A percentile compares a stretch with the other conserved stretches of the same genome.
Evolutionary conservation across 768 basidiomycete genomes (phyloP).

Genomic region (Russula dissimulans): DNA sequence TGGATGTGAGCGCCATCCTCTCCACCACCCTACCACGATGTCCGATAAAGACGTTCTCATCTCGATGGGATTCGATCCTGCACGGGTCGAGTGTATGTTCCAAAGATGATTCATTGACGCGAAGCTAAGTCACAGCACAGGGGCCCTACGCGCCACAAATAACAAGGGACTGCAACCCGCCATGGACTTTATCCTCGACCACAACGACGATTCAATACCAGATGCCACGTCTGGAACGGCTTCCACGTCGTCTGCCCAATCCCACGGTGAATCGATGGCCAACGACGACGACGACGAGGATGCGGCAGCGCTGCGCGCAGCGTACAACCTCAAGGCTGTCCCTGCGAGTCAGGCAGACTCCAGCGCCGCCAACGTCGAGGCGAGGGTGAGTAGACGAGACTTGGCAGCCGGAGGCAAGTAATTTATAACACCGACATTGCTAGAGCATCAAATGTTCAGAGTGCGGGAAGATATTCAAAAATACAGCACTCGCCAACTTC

Average conservation of each 20-base stretch:
- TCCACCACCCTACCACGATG: slow-evolving; percentile 24
- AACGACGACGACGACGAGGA: slow-evolving; percentile 72
- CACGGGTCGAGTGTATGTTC: slow-evolving; percentile 75
- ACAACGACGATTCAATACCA: slow-evolving; percentile 70
- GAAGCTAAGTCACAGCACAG: slow-evolving; percentile 31
- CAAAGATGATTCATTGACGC: neutral
- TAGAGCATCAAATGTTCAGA: slow-evolving; percentile 78
- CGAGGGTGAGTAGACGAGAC: slow-evolving; percentile 42
- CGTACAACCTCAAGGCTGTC: slow-evolving; percentile 34
- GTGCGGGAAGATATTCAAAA: slow-evolving; percentile 81
- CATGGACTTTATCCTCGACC: slow-evolving; percentile 81
- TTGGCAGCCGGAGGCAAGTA: neutral
- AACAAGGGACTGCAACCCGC: slow-evolving; percentile 82
- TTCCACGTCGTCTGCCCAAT: slow-evolving; percentile 19
- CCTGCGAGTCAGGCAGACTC: slow-evolving; percentile 24
- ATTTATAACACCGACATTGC: neutral
- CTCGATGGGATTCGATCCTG: slow-evolving; percentile 79
- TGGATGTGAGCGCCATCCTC: neutral
- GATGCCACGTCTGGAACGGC: slow-evolving; percentile 33
- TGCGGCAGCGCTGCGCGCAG: slow-evolving; percentile 47
- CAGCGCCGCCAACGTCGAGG: slow-evolving; percentile 42
- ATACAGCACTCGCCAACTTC: slow-evolving; percentile 80
- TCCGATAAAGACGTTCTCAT: slow-evolving; percentile 66
- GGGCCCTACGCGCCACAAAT: slow-evolving; percentile 81
- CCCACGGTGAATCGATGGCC: slow-evolving; percentile 27